These are phyloP conservation scores for Naganishia vaughanmartiniae DNA, from an alignment of 768 basidiomycete species.

Conservation along the genomic window DNA sequence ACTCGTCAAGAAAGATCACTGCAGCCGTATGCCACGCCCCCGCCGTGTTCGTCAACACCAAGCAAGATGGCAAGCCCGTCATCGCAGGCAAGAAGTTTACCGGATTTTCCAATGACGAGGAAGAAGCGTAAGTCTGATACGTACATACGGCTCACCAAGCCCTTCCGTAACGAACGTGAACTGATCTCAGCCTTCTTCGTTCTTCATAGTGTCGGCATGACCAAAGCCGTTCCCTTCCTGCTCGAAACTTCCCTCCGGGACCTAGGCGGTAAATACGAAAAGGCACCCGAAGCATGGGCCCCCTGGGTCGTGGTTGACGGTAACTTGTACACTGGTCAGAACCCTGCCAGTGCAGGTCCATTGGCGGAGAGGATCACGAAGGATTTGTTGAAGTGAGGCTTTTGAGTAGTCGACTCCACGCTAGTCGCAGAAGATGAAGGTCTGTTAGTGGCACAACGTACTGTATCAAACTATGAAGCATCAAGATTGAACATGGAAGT, in stretches of 20 bases:
- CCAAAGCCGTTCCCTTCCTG: slow-evolving; percentile 65
- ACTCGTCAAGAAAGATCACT: slow-evolving; percentile 64
- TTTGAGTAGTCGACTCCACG: too few relatives aligned
- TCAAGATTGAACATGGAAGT: too few relatives aligned
- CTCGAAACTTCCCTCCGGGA: slow-evolving; percentile 50
- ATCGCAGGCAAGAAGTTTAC: slow-evolving; percentile 63
- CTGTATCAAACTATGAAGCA: too few relatives aligned
- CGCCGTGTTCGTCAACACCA: slow-evolving; percentile 58
- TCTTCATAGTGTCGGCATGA: slow-evolving; percentile 15
- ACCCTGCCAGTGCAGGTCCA: slow-evolving; percentile 64
- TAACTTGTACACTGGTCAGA: slow-evolving; percentile 63
- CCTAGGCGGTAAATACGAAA: slow-evolving; percentile 58
- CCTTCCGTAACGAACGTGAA: too few relatives aligned
- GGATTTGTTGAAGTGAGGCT: slow-evolving; percentile 51
- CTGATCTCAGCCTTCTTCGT: slow-evolving; percentile 35
- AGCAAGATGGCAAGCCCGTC: slow-evolving; percentile 63
- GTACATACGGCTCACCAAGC: too few relatives aligned
- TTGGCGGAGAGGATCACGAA: slow-evolving; percentile 63
- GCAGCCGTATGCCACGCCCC: slow-evolving; percentile 79
- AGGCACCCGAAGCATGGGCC: slow-evolving; percentile 60
- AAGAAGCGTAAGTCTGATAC: slow-evolving; percentile 53
- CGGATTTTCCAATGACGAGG: slow-evolving; percentile 72
- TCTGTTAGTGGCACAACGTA: not conserved
- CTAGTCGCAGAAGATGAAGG: too few relatives aligned
- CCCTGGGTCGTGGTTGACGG: slow-evolving; percentile 55